phyloP scores from a whole-genome alignment of 768 basidiomycete genomes.

The Boletellus sp. region DNA sequence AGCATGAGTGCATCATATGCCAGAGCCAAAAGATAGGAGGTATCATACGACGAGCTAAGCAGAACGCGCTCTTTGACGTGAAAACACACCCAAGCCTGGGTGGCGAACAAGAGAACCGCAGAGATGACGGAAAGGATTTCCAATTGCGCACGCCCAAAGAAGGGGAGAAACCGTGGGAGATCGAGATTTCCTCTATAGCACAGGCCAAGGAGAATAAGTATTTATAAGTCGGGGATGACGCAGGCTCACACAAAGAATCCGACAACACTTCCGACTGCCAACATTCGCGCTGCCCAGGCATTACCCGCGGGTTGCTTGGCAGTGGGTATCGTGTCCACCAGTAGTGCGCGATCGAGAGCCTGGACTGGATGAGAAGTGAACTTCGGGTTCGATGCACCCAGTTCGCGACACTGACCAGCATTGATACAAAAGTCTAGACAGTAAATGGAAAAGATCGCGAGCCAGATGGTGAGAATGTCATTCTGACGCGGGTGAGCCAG shows the following conservation, averaged over 20 bases:
- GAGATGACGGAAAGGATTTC: conserved; percentile 79
- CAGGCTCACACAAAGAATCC: conserved; percentile 80
- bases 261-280: conserved; percentile 77
- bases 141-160: conserved; percentile 75
- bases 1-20: conserved; percentile 3
- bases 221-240: not conserved
- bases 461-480: conserved; percentile 61
- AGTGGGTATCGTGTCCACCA: conserved; percentile 81
- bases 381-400: not conserved
- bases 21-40: not conserved
- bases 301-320: conserved; percentile 78
- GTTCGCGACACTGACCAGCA: conserved; percentile 35
- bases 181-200: conserved; percentile 69
- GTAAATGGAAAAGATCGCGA: conserved; percentile 73
- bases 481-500: conserved; percentile 39
- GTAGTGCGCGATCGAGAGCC: conserved; percentile 84
- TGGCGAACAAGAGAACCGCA: conserved; percentile 57
- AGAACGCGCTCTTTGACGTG: conserved; percentile 75
- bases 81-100: conserved; percentile 60
- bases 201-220: not conserved
- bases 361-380: conserved; percentile 49
- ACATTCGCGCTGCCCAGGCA: conserved; percentile 95
- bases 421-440: conserved; percentile 65
- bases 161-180: conserved; percentile 64
- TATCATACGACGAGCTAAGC: conserved; percentile 36